Conservation (phyloP, 176 grass and related monocot genomes). For the Elymus sibiricus region DNA sequence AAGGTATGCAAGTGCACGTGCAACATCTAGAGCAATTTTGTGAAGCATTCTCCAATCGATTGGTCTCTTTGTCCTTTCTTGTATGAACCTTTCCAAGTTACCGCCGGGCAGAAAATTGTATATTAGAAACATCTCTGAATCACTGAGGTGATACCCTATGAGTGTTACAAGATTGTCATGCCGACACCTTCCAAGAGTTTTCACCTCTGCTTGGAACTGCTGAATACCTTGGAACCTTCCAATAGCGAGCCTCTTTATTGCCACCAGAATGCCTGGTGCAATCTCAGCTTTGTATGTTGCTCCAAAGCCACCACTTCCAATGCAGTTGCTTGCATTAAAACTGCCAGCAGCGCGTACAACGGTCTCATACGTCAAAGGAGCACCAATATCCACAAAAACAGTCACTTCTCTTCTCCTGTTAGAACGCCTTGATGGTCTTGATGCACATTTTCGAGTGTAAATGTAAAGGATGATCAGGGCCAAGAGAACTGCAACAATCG, state of each 20-base stretch:
- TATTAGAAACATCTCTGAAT: conserved; percentile 95
- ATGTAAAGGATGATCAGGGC: conserved; percentile 78
- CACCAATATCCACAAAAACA: conserved; percentile 84
- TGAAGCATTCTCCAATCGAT: conserved; percentile 96
- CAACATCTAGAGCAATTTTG: conserved; percentile 94
- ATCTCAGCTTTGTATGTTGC: conserved; percentile 98
- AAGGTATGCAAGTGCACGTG: conserved; percentile 78
- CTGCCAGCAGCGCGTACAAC: conserved; percentile 70
- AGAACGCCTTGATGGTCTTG: conserved; percentile 46
- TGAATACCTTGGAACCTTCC: conserved; percentile 91
- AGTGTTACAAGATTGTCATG: conserved; percentile 92
- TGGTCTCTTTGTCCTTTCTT: conserved; percentile 72
- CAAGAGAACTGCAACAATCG: conserved; percentile 89
- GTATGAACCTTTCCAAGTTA: conserved; percentile 95
- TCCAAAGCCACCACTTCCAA: conserved; percentile 93
- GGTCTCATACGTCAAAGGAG: conserved; percentile 75
- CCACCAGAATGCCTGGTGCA: conserved; percentile 80
- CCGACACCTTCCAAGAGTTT: conserved; percentile 75
- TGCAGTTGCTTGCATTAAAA: conserved; percentile 94
- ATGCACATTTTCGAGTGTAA: conserved; percentile 78
- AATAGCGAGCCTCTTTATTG: conserved; percentile 88
- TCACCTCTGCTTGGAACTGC: conserved; percentile 92
- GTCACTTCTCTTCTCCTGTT: conserved; percentile 67
- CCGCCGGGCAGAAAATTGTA: conserved; percentile 93
- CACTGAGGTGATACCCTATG: conserved; percentile 75